Base-by-base conservation (phyloP, 2,329 filamentous ascomycete genomes). In the Hirsutella rhossiliensis region DNA sequence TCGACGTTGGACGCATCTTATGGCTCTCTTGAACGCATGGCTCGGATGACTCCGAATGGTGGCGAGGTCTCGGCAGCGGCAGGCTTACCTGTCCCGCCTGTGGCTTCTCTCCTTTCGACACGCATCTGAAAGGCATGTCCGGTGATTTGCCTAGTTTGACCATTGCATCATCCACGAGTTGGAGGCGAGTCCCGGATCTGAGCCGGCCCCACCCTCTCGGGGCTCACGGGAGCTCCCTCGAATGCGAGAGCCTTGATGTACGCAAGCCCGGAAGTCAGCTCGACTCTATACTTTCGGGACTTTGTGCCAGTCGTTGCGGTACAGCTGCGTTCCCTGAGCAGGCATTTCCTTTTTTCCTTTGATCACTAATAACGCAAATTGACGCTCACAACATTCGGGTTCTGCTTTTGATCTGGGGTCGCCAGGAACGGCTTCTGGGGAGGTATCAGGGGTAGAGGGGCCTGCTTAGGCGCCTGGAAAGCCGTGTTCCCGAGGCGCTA, bases 1-100 rank as follows among this genome's bases (percentile, higher is more conserved):
- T 64, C 60, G 61, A 65, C 61, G 60, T 66, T 65, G 60, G 60
- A 65, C 60, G 54, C 52, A 56, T 60, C 50, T 58, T 54, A 52
- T 49, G 50, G 52, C 56, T 61, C 44, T 60, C 53, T 59, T 59
- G 61, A 48, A 59, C 50, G 50, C 52, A 60, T 66, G 63, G 62
- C 64, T 67, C 61, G 61, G 64, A 59, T 57, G 49, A 47, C 49
- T 54, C 50, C 51, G 50, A 46, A 52, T 45, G 48, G 47, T 48
- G 40, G 44, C 41, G 43, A 42, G 41, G 42, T 41, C 40, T 52
- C 49, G 43, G 17, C 32, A 38, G 31, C 44, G 43, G 37, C 43
- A 44, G 38, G 23, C 23, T 40, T 34, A 34, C 43, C 23, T 47
- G 40, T 30, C 41, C 42, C 38, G 41, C 39, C 40, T 48, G 44